Evolutionary conservation across 371 early-diverging fungal genomes (phyloP).

Genomic region (Phascolomyces articulosus): DNA sequence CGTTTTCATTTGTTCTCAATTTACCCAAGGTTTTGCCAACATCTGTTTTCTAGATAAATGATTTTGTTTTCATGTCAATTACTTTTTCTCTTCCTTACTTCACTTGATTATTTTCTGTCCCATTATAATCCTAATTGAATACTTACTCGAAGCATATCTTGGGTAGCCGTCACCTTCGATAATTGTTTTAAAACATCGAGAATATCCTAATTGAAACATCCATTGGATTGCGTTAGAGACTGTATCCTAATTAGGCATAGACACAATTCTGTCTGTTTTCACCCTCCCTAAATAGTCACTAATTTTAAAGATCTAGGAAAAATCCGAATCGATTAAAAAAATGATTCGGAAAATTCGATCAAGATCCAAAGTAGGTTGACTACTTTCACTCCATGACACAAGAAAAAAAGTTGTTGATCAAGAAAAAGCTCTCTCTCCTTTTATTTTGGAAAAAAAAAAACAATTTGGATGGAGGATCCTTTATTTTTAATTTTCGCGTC

Average conservation of each 20-base stretch:
- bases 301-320: not conserved
- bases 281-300: not conserved
- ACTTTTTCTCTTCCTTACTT: not conserved
- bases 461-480: no score
- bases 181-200: conserved; percentile 31
- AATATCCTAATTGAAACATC: conserved; percentile 20
- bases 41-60: conserved; percentile 71
- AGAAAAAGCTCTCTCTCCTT: no score
- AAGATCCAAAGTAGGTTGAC: not conserved
- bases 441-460: no score
- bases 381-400: no score
- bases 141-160: conserved; percentile 35
- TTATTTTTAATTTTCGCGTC: not conserved
- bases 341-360: not conserved
- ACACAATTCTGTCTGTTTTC: not conserved
- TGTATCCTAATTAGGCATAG: not conserved
- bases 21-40: conserved; percentile 79
- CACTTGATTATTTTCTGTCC: not conserved
- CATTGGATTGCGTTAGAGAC: not conserved
- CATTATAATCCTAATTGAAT: not conserved
- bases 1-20: conserved; percentile 63
- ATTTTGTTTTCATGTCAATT: not conserved
- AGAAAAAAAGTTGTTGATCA: no score
- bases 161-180: conserved; percentile 29
- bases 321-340: not conserved